These are phyloP conservation scores for Aspergillus vadensis DNA, from an alignment of 2,329 filamentous ascomycete species.

Conservation along the genomic window DNA sequence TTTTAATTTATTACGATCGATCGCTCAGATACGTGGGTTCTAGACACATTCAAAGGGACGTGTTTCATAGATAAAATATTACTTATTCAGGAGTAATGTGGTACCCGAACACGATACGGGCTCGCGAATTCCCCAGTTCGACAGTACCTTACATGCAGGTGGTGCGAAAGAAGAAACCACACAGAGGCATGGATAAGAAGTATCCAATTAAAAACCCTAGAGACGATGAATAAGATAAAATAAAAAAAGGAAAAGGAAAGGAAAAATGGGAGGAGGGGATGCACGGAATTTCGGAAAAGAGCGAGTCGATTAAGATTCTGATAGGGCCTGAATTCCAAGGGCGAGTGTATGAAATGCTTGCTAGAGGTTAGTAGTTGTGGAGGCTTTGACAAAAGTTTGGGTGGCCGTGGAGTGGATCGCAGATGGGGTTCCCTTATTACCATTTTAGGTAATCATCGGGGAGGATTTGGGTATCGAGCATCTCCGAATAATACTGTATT, in stretches of 20 bases:
- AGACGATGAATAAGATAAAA: not conserved
- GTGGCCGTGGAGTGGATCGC: not conserved
- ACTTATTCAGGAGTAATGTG: not conserved
- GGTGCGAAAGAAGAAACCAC: not conserved
- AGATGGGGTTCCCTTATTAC: not conserved
- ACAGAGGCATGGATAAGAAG: not conserved
- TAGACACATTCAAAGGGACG: not conserved
- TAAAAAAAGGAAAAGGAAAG: not conserved
- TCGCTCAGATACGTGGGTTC: not conserved
- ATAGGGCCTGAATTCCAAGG: constrained; percentile 9
- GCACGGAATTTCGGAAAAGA: constrained; percentile 4
- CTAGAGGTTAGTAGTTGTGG: constrained; percentile 4
- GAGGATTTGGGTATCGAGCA: not conserved
- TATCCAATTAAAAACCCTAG: not conserved
- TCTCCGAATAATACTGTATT: not conserved
- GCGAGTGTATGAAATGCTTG: not conserved
- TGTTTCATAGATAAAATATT: not conserved
- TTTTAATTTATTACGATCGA: not conserved
- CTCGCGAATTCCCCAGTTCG: not conserved
- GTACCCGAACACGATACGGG: not conserved
- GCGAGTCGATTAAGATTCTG: constrained; percentile 7
- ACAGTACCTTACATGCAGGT: not conserved
- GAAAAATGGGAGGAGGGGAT: not conserved
- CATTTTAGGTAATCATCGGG: not conserved
- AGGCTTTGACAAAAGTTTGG: constrained; percentile 12